Evolutionary conservation across 202 grass and related monocot species (phyloP), one percentile per base, ranked within the genome.

Genomic region (Carex arenaria): DNA sequence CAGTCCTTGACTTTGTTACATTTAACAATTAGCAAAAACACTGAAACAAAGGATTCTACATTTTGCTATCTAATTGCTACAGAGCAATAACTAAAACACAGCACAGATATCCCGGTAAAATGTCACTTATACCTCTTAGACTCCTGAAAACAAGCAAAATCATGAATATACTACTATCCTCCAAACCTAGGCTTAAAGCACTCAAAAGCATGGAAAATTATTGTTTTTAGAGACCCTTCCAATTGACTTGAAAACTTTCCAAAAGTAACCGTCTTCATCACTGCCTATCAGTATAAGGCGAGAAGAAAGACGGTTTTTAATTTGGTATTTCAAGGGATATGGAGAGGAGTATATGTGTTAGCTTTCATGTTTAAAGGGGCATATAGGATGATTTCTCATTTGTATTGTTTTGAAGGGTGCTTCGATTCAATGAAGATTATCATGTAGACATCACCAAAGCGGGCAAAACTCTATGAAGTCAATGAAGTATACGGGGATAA

Each of bases 1-100:
- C 49, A 31, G 70, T 30, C 22, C 11, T 6, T 15, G 20, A 7
- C 42, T 74, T 74, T 74, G 22, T 74, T 53, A 74, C 3, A 7
- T 52, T 68, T 53, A 74, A 22, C 71, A 74, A 74, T 74, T 76
- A 56, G 10, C 51, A 14, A 76, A 76, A 56, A 32, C n/a, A 32
- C 7, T 34, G 10, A 55, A 55, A 56, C 23, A 55, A 55, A 54
- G 49, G 26, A 76, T 30, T 56, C 34, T 47, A 72, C n/a, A 10
- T 72, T 72, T 49, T 56, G 14, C 23, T 55, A 32, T 76, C 56
- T 31, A 72, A n/a, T 76, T 55, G 23, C 11, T 76, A 28, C 26
- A 56, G 2, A 76, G 26, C 47, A 56, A 76, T 34, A 76, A 56
- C 23, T 76, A 28, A 49, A 56, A 76, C 19, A 49, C 20, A 72